Base-by-base conservation (phyloP, 176 grass and related monocot genomes). In the Sorghum bicolor region DNA sequence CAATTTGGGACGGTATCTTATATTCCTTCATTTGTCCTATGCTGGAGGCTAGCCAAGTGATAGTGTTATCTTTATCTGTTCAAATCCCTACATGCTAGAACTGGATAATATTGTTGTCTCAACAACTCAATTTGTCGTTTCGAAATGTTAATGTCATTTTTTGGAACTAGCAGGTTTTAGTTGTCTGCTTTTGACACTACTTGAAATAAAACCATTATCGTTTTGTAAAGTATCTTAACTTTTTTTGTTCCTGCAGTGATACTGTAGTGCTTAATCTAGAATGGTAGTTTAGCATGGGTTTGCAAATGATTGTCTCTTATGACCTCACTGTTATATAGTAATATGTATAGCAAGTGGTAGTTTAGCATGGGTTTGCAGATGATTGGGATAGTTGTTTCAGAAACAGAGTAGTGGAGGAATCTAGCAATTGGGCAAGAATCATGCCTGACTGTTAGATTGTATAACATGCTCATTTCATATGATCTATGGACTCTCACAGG, bases 401-500 rank as follows among this genome's bases (percentile, higher is more conserved):
- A 39, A 39, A 43, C 45, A 75, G 44, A 53, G 37, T 77, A 47
- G n/a, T 6, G 17, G 58, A 24, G n/a, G 57, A 61, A 61, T 61
- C 24, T 26, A 60, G 58, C 25, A 62, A 12, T 62, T 14, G n/a
- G 24, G 58, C 40, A 26, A 61, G 4, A 33, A 26, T 25, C 44
- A 57, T 47, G 29, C 22, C 32, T 34, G 44, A 52, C 34, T 67
- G 19, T 72, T 52, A 2, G 1, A 28, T 31, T 11, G 9, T 48
- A n/a, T 48, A n/a, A 41, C 37, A 9, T 17, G 61, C 31, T 73
- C 43, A 37, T 37, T 29, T 82, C 53, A 82, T 44, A 67, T 28
- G 15, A 66, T 72, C 5, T 44, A 62, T 79, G 57, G n/a, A 39
- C 64, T 85, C 64, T 76, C 53, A 30, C 78, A 97, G 95, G 95